A percentile compares a stretch with the other conserved stretches of the same genome.
Evolutionary conservation across 1,284 basidiomycete species (phyloP).

Genomic region (Leccinum cinnamomeum): DNA sequence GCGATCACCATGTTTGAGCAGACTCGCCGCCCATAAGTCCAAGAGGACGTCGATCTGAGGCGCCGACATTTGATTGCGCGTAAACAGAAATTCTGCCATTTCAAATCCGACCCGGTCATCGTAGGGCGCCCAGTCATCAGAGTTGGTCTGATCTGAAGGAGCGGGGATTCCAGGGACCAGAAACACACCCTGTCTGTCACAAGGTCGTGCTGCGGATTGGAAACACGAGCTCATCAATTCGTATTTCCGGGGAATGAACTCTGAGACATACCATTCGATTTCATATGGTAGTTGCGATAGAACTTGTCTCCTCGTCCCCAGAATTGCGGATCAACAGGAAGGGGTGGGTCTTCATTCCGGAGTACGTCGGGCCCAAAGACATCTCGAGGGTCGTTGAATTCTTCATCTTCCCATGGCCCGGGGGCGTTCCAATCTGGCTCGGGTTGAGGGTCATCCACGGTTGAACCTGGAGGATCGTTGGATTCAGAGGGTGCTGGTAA

Average conservation of each 20-base stretch:
- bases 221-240: not conserved
- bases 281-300: slow-evolving; percentile 6
- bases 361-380: not conserved
- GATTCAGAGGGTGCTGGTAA: not conserved
- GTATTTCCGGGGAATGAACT: not conserved
- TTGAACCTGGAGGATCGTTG: not conserved
- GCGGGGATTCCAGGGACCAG: not conserved
- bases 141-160: not conserved
- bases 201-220: not conserved
- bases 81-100: not conserved
- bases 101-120: not conserved
- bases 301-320: not conserved
- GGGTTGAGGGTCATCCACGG: not conserved
- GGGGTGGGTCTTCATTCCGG: not conserved
- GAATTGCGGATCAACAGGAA: not conserved
- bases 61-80: not conserved
- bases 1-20: not conserved
- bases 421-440: not conserved
- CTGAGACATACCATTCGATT: slow-evolving; percentile 3
- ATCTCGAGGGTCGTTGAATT: not conserved
- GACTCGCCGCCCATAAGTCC: not conserved
- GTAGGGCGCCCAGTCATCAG: not conserved
- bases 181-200: not conserved
- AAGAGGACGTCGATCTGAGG: not conserved
- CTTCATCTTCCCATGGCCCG: not conserved